These are phyloP conservation scores for Pseudotulostoma volvatum DNA, from an alignment of 495 filamentous ascomycete genomes.

Conservation along the genomic window DNA sequence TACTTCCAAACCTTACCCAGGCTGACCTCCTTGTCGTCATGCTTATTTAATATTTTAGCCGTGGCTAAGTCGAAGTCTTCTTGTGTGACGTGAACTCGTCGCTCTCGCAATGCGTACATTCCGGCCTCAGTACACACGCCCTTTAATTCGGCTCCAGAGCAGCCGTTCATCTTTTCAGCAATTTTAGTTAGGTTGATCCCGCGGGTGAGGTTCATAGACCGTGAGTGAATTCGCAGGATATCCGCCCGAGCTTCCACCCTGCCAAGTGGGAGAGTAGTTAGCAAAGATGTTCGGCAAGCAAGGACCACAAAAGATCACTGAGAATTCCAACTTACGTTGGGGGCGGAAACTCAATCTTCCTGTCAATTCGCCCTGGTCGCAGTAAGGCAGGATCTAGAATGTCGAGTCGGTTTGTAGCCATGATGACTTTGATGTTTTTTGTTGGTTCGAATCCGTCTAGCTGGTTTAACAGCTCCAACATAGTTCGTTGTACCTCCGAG, in stretches of 20 bases:
- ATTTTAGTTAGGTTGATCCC: constrained; percentile 98
- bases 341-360: constrained; percentile 98
- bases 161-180: constrained; percentile 99
- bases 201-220: constrained; percentile 95
- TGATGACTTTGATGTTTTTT: constrained; percentile 99
- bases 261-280: constrained; percentile 6
- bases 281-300: constrained; percentile 1
- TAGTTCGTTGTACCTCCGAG: constrained; percentile 98
- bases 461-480: constrained; percentile 96
- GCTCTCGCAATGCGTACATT: constrained; percentile 92
- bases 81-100: constrained; percentile 94
- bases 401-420: constrained; percentile 96
- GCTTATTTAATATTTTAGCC: constrained; percentile 98
- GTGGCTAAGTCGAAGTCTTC: constrained; percentile 98
- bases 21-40: constrained; percentile 92
- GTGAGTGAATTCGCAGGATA: constrained; percentile 90
- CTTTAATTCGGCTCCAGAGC: constrained; percentile 92
- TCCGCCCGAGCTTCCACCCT: constrained; percentile 89
- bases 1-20: constrained; percentile 91
- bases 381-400: constrained; percentile 92
- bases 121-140: constrained; percentile 93
- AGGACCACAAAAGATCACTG: background rate
- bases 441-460: constrained; percentile 97
- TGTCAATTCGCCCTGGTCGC: constrained; percentile 88
- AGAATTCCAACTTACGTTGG: constrained; percentile 44